Percentiles rank a stretch among this genome's conserved stretches.
Conservation (phyloP, 2,329 filamentous ascomycete genomes). For the Phaeoacremonium minimum region DNA sequence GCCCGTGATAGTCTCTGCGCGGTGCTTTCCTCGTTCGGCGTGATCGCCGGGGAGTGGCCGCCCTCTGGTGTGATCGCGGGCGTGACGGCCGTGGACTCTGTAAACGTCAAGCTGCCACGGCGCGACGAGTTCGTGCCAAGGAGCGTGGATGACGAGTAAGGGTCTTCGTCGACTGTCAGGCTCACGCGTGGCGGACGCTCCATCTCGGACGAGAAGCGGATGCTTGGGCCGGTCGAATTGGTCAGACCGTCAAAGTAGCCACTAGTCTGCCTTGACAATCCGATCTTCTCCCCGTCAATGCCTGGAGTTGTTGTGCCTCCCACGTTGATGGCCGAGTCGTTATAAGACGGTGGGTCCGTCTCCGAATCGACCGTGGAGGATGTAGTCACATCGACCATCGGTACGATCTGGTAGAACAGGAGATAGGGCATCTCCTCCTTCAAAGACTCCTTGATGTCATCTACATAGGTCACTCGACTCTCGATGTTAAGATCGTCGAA, state of each 20-base stretch:
- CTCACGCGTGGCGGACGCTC: slow-evolving; percentile 45
- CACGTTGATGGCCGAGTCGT: slow-evolving; percentile 41
- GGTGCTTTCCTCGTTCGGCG: slow-evolving; percentile 48
- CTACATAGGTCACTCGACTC: slow-evolving; percentile 68
- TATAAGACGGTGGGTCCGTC: slow-evolving; percentile 55
- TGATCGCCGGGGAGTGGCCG: slow-evolving; percentile 31
- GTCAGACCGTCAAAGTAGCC: slow-evolving; percentile 41
- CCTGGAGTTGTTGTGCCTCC: slow-evolving; percentile 26
- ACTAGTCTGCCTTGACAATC: slow-evolving; percentile 29
- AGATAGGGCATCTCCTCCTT: slow-evolving; percentile 90
- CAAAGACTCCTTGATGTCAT: slow-evolving; percentile 72
- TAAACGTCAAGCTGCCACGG: slow-evolving; percentile 46
- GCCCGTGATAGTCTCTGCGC: slow-evolving; percentile 53
- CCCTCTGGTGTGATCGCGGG: slow-evolving; percentile 15
- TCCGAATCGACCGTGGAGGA: slow-evolving; percentile 42
- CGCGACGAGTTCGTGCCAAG: slow-evolving; percentile 30
- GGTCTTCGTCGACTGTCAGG: slow-evolving; percentile 37
- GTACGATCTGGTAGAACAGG: slow-evolving; percentile 91
- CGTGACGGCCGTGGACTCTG: slow-evolving; percentile 27
- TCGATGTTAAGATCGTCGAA: slow-evolving; percentile 79
- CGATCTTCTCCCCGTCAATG: slow-evolving; percentile 18
- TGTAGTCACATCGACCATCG: slow-evolving; percentile 66
- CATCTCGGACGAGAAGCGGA: slow-evolving; percentile 52
- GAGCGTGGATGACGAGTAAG: slow-evolving; percentile 21
- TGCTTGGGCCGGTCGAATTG: slow-evolving; percentile 37